These are phyloP conservation scores for Colletotrichum musicola DNA, from an alignment of 2,329 filamentous ascomycete species.

Conservation along the genomic window DNA sequence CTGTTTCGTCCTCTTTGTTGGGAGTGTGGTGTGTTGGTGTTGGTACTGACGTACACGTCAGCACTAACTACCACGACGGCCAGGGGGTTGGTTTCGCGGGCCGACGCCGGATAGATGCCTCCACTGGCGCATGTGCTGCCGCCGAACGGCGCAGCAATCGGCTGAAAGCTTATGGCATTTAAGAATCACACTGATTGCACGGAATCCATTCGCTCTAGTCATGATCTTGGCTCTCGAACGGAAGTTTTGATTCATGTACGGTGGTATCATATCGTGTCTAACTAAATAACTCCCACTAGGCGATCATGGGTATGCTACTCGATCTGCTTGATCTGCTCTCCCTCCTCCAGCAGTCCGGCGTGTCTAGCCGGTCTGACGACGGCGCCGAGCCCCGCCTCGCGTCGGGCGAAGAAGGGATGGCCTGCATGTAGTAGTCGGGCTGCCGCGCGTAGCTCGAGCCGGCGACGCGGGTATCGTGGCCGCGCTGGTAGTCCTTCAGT, in stretches of 20 bases:
- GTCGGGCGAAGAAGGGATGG: constrained; percentile 25
- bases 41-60: constrained; percentile 8
- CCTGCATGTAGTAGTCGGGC: constrained; percentile 34
- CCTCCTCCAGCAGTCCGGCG: constrained; percentile 16
- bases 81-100: background rate
- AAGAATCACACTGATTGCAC: background rate
- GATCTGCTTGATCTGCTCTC: constrained; percentile 29
- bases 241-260: background rate
- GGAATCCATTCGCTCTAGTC: background rate
- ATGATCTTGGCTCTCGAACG: background rate
- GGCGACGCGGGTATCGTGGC: constrained; percentile 40
- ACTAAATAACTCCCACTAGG: background rate
- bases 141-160: background rate
- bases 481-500: constrained; percentile 44
- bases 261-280: background rate
- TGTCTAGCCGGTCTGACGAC: constrained; percentile 4
- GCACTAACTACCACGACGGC: background rate
- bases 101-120: too few relatives aligned
- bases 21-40: too few relatives aligned
- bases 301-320: constrained; percentile 24
- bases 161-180: background rate
- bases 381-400: constrained; percentile 8
- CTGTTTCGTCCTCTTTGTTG: too few relatives aligned
- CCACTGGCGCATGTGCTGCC: background rate
- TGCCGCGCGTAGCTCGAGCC: constrained; percentile 29